phyloP scores from a whole-genome alignment of 345 rosid genomes.

The Salix brachista region DNA sequence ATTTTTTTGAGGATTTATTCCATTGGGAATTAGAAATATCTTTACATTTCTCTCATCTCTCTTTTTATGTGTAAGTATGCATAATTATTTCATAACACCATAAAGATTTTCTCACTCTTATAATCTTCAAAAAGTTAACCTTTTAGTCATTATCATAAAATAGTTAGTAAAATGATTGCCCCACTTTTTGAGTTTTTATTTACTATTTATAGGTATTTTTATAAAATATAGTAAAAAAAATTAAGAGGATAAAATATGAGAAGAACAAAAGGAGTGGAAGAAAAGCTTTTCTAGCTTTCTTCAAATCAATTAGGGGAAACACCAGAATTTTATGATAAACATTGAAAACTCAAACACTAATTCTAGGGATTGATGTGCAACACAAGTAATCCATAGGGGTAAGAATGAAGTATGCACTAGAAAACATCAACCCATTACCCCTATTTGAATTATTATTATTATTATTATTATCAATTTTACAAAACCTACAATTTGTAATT shows the following conservation, averaged over 20 bases:
- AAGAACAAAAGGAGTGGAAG: not conserved
- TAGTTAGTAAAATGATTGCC: no score
- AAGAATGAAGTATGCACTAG: not conserved
- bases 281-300: not conserved
- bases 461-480: no score
- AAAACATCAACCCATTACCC: not conserved
- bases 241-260: not conserved
- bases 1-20: no score
- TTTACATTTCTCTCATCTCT: no score
- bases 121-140: no score
- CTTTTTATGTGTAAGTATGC: no score
- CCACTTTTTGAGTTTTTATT: no score
- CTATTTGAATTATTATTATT: not conserved
- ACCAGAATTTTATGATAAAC: not conserved
- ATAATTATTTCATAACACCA: no score
- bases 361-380: not conserved
- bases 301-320: not conserved
- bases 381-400: not conserved
- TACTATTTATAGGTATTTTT: not conserved
- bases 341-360: no score
- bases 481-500: not conserved
- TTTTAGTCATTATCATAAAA: no score
- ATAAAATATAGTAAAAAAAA: not conserved
- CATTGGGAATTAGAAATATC: no score
- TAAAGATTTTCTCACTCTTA: no score